Conservation (phyloP, 331 rosid species). For the Telfairia occidentalis region DNA sequence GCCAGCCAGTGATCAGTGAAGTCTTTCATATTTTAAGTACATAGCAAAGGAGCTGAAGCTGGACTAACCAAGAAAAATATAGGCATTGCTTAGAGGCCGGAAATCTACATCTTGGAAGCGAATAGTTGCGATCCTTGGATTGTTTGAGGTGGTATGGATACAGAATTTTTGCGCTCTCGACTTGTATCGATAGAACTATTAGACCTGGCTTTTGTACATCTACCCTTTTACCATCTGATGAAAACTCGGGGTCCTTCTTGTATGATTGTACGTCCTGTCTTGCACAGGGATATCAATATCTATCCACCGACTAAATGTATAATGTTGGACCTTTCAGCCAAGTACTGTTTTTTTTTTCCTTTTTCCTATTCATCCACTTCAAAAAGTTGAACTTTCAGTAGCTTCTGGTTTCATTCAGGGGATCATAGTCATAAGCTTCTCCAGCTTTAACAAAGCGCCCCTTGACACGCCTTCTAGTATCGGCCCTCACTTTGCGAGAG, state of each 20-base stretch:
- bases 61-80: conserved; percentile 23
- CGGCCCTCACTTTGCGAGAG: conserved; percentile 97
- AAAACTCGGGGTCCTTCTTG: conserved; percentile 43
- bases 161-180: conserved; percentile 20
- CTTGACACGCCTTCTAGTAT: conserved; percentile 80
- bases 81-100: conserved; percentile 16
- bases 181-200: conserved; percentile 20
- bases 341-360: conserved; percentile 22
- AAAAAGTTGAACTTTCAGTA: conserved; percentile 50
- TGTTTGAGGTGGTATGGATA: conserved; percentile 25
- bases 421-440: conserved; percentile 78
- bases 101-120: conserved; percentile 18
- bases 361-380: conserved; percentile 26
- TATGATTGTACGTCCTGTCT: conserved; percentile 40
- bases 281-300: conserved; percentile 29
- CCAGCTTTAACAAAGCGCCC: conserved; percentile 97
- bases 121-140: conserved; percentile 13
- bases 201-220: conserved; percentile 22
- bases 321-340: conserved; percentile 23
- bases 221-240: conserved; percentile 22
- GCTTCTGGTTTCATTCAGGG: conserved; percentile 80
- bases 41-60: conserved; percentile 10
- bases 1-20: neutral
- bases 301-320: conserved; percentile 27
- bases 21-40: neutral